Percentiles rank a stretch among this genome's conserved stretches.
Evolutionary conservation across 306 rosid species (phyloP).

Genomic region (Acmispon strigosus): DNA sequence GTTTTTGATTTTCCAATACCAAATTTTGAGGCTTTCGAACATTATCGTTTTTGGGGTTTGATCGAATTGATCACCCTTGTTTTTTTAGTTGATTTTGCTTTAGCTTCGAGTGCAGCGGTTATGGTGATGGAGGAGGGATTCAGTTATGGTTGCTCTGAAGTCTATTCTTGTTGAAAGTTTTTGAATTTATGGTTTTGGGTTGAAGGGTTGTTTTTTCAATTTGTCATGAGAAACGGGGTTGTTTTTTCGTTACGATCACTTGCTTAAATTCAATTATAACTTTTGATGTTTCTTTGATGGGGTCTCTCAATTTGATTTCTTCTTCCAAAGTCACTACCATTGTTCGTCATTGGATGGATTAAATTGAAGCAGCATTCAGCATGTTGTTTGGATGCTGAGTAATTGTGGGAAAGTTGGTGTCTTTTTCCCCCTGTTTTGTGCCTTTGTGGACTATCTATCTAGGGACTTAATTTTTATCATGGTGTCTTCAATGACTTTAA

Average conservation of each 20-base stretch:
- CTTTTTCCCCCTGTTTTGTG: neutral
- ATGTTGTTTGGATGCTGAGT: constrained; percentile 25
- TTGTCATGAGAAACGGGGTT: constrained; percentile 16
- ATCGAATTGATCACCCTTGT: constrained; percentile 5
- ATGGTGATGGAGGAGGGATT: constrained; percentile 8
- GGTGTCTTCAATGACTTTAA: constrained; percentile 2
- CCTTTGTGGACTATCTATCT: neutral
- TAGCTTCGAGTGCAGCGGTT: constrained; percentile 9
- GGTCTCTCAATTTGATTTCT: constrained; percentile 10
- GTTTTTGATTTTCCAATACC: neutral
- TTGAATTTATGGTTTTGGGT: constrained; percentile 18
- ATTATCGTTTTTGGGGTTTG: constrained; percentile 13
- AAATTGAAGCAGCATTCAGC: neutral
- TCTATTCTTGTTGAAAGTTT: neutral
- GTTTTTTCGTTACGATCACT: constrained; percentile 26
- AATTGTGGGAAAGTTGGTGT: constrained; percentile 12
- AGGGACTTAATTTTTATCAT: constrained; percentile 3
- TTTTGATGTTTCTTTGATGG: neutral
- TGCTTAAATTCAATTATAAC: constrained; percentile 2
- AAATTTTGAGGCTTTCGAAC: neutral
- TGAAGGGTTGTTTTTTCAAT: neutral
- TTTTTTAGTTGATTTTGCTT: constrained; percentile 6
- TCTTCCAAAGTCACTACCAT: neutral
- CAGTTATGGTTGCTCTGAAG: constrained; percentile 6
- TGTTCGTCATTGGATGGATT: neutral